Evolutionary conservation across 345 rosid species (phyloP).

Genomic region (Moricandia moricandioides): DNA sequence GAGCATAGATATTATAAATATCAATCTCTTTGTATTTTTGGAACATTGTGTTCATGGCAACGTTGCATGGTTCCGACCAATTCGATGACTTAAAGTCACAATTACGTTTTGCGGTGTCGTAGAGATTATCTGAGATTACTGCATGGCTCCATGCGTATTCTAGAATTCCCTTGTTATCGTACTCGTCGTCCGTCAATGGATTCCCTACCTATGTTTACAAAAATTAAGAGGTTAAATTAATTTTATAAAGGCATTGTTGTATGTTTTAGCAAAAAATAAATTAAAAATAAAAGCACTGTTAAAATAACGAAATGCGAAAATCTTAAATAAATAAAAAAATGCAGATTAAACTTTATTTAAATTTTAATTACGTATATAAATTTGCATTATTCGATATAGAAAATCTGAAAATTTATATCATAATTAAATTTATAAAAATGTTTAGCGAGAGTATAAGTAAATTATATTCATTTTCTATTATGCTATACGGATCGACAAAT

Average conservation of each 20-base stretch:
- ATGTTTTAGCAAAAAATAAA: too few relatives aligned
- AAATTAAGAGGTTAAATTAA: not conserved
- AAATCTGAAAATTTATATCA: too few relatives aligned
- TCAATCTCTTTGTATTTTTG: slow-evolving; percentile 49
- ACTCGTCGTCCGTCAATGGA: slow-evolving; percentile 49
- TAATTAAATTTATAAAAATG: too few relatives aligned
- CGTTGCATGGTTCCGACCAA: slow-evolving; percentile 46
- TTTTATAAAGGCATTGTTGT: not conserved
- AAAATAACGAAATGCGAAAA: not conserved
- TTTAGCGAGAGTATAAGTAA: too few relatives aligned
- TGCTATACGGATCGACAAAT: not conserved
- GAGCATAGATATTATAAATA: slow-evolving; percentile 60
- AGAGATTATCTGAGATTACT: slow-evolving; percentile 49
- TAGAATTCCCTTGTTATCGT: slow-evolving; percentile 45
- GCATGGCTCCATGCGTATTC: slow-evolving; percentile 74
- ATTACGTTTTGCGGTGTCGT: slow-evolving; percentile 36
- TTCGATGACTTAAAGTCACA: slow-evolving; percentile 47
- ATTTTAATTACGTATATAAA: too few relatives aligned
- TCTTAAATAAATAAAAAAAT: too few relatives aligned
- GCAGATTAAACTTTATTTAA: too few relatives aligned
- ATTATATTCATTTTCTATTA: not conserved
- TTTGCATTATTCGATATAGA: too few relatives aligned
- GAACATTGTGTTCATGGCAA: slow-evolving; percentile 40
- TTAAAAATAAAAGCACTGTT: too few relatives aligned
- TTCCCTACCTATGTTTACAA: slow-evolving; percentile 49